A percentile compares a stretch with the other conserved stretches of the same genome.
Evolutionary conservation across 2,329 filamentous ascomycete genomes (phyloP).

Genomic region (Nemania sp.): DNA sequence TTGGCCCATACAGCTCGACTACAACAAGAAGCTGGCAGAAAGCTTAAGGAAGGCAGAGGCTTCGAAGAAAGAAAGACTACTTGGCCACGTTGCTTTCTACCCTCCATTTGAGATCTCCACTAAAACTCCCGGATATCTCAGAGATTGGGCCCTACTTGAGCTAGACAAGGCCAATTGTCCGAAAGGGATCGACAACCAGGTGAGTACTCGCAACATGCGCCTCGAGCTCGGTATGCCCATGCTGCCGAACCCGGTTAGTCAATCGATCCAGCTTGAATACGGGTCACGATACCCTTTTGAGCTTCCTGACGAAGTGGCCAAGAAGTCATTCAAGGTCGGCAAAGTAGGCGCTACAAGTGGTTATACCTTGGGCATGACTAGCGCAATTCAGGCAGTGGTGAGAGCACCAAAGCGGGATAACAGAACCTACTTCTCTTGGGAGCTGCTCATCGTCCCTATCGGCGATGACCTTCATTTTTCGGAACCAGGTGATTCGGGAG

Average conservation of each 20-base stretch:
- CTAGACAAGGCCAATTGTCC: background rate
- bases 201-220: too few species aligned
- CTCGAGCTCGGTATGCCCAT: too few species aligned
- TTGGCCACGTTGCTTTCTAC: constrained; percentile 13
- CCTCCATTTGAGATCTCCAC: background rate
- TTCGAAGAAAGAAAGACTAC: background rate
- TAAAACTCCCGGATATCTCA: background rate
- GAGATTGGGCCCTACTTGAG: constrained; percentile 18
- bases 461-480: background rate
- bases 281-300: too few species aligned
- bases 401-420: background rate
- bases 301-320: too few species aligned
- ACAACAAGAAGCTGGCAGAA: background rate
- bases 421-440: background rate
- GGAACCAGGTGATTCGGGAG: background rate
- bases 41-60: background rate
- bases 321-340: background rate
- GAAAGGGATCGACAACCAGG: background rate
- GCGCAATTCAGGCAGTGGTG: constrained; percentile 2
- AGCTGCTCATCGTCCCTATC: background rate
- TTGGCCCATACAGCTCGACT: background rate
- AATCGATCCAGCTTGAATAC: too few species aligned
- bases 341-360: background rate
- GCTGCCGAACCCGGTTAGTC: too few species aligned
- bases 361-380: background rate